Evolutionary conservation across 2,329 filamentous ascomycete genomes (phyloP).

Genomic region (Fonsecaea nubica): DNA sequence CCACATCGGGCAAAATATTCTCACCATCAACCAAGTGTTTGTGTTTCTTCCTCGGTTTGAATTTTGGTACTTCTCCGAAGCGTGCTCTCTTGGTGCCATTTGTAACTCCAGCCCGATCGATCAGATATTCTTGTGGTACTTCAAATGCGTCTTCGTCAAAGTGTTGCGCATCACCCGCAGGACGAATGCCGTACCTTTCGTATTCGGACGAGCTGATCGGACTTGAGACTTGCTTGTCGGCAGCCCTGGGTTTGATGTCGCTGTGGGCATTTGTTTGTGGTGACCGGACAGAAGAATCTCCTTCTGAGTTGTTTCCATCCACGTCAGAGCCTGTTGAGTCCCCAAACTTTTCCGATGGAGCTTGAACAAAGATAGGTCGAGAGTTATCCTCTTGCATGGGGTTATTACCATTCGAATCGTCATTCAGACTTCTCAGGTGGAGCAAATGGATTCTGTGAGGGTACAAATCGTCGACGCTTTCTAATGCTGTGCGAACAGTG

Average conservation of each 20-base stretch:
- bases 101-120: constrained; percentile 32
- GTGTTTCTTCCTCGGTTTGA: constrained; percentile 32
- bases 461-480: constrained; percentile 88
- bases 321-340: constrained; percentile 2
- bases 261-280: background rate
- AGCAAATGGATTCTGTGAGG: constrained; percentile 63
- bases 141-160: constrained; percentile 45
- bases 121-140: constrained; percentile 44
- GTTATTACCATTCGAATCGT: background rate
- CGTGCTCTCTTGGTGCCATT: constrained; percentile 36
- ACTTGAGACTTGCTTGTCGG: constrained; percentile 13
- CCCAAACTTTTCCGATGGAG: constrained; percentile 9
- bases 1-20: constrained; percentile 33
- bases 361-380: constrained; percentile 29
- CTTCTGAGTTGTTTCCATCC: constrained; percentile 9
- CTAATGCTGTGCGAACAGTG: constrained; percentile 74
- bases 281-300: constrained; percentile 1
- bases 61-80: constrained; percentile 19
- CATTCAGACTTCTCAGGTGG: background rate
- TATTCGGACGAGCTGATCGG: constrained; percentile 42
- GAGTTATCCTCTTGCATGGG: constrained; percentile 13
- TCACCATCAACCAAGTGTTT: constrained; percentile 36
- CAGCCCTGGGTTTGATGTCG: background rate
- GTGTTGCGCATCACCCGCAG: constrained; percentile 38
- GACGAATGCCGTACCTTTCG: constrained; percentile 42